Conservation (phyloP, 345 rosid species). For the Lenwebbia sp. region DNA sequence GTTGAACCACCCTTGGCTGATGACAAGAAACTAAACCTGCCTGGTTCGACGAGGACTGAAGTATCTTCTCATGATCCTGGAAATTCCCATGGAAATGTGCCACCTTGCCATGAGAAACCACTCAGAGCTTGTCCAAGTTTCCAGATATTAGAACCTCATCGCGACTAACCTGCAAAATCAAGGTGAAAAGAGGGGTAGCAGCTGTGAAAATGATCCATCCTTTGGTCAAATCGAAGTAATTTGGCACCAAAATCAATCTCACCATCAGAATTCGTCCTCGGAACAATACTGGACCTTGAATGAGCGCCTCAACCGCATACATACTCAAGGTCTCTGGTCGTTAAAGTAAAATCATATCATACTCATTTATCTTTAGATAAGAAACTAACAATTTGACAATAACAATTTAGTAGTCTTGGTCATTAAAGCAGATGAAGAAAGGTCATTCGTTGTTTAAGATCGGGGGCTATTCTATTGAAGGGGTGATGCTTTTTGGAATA, state of each 20-base stretch:
- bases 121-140: background rate
- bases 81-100: background rate
- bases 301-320: background rate
- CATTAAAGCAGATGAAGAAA: background rate
- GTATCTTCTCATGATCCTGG: background rate
- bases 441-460: too few relatives aligned
- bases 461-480: too few relatives aligned
- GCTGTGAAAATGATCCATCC: rapidly evolving
- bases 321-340: background rate
- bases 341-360: background rate
- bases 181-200: background rate
- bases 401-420: rapidly evolving
- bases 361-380: background rate
- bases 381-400: background rate
- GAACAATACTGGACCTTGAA: background rate
- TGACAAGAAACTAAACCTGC: background rate
- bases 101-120: background rate
- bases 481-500: too few relatives aligned
- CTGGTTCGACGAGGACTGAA: background rate
- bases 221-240: background rate
- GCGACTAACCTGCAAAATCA: background rate
- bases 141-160: background rate
- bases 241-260: background rate
- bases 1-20: background rate
- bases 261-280: background rate